These are phyloP conservation scores for Trichoderma semiorbis DNA, from an alignment of 2,329 filamentous ascomycete species.

Conservation along the genomic window DNA sequence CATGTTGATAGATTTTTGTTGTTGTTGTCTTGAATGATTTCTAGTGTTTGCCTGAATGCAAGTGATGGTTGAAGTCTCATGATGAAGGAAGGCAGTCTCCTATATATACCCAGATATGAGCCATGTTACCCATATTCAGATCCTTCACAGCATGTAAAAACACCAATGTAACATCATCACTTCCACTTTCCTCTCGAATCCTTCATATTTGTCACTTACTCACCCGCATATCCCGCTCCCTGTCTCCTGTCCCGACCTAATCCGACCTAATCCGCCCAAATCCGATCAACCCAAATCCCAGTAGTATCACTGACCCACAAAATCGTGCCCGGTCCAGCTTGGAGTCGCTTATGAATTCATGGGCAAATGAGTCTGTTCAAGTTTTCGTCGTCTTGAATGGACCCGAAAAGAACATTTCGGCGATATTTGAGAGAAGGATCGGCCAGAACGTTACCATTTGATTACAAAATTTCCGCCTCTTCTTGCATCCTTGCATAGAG, in stretches of 20 bases:
- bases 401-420: neutral
- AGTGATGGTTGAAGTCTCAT: neutral
- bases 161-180: neutral
- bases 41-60: neutral
- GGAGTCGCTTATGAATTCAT: neutral
- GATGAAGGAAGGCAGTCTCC: neutral
- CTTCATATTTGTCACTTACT: neutral
- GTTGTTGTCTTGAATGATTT: neutral
- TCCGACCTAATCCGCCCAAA: neutral
- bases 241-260: neutral
- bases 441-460: neutral
- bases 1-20: conserved; percentile 23
- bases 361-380: neutral
- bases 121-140: neutral
- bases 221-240: neutral
- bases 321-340: neutral
- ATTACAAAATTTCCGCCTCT: neutral
- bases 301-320: neutral
- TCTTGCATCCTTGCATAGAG: neutral
- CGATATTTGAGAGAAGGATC: neutral
- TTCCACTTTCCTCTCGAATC: neutral
- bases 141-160: neutral
- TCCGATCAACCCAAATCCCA: neutral
- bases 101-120: neutral
- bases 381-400: neutral